Base-by-base conservation (phyloP, 2,329 filamentous ascomycete species). In the Trichophyton verrucosum region DNA sequence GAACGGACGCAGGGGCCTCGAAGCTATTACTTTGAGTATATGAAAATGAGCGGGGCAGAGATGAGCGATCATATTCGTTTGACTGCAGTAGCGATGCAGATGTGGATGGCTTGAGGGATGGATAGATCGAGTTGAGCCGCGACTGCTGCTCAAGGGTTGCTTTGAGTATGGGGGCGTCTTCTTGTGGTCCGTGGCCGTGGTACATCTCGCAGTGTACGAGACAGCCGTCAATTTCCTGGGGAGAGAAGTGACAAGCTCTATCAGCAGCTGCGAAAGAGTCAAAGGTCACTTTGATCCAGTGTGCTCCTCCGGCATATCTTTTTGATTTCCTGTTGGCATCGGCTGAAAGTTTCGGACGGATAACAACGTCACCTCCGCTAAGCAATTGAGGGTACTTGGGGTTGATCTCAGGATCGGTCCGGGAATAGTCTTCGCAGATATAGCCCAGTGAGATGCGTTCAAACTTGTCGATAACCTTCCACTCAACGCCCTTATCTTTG, bases 341-440 rank as follows among this genome's bases (percentile, higher is more conserved):
- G 17, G 82, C 76, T 1, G 86, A 87, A 59, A 96, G 76, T 8
- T 82, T 81, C 58, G 82, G 81, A 61, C 85, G 83, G 56, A 86
- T 85, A 7, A 87, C 82, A 8, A 87, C 85, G 58, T 87, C 83
- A 67, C 90, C 86, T 64, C 87, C 82, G 63, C 89, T 82, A 66
- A 91, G 84, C 1, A 86, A 82, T 70, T 88, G 76, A n/a, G 76
- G 87, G 77, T 87, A 92, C 61, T 87, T 81, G 61, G 81, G 80
- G 69, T 83, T 82, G 64, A 85, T 81, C 61, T 84, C 80, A 2
- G 89, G 88, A n/a, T 92, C 87, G 65, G 88, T 86, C 64, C 92
- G 86, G 7, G 91, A 85, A 74, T 97, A 97, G 75, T 96, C 91
- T 76, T 97, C 92, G 74, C 91, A 91, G 71, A 96, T 89, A 64